These are phyloP conservation scores for Rhodotorula taiwanensis DNA, from an alignment of 768 basidiomycete species.

Conservation along the genomic window DNA sequence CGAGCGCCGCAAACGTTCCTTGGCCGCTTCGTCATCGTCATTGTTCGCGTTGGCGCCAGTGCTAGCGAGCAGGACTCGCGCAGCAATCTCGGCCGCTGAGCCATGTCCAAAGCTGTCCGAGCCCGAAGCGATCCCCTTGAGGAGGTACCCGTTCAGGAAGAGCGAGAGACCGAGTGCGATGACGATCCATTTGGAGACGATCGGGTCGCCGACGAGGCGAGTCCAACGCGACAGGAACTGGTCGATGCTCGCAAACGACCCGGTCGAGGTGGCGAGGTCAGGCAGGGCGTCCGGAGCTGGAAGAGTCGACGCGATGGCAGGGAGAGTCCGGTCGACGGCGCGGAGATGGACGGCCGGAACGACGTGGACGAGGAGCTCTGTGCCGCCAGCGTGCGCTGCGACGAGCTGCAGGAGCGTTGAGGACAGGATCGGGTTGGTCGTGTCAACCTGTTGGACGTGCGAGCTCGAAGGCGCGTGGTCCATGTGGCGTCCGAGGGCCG, in stretches of 20 bases:
- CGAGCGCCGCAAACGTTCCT: conserved; percentile 17
- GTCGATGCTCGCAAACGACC: conserved; percentile 51
- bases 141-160: conserved; percentile 81
- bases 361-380: conserved; percentile 54
- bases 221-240: conserved; percentile 88
- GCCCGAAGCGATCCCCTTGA: conserved; percentile 57
- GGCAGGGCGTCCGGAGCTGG: conserved; percentile 7
- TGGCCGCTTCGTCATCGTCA: conserved; percentile 26
- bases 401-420: conserved; percentile 58
- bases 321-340: conserved; percentile 46
- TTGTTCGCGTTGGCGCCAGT: conserved; percentile 28
- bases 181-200: conserved; percentile 91
- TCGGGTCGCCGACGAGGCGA: conserved; percentile 81
- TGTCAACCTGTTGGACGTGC: conserved; percentile 57
- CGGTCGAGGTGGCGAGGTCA: conserved; percentile 35
- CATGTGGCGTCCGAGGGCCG: conserved; percentile 52
- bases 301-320: background rate
- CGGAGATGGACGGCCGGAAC: conserved; percentile 57
- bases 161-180: conserved; percentile 76
- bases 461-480: conserved; percentile 42
- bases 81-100: conserved; percentile 47
- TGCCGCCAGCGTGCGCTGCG: conserved; percentile 42
- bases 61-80: conserved; percentile 45
- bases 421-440: conserved; percentile 57
- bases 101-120: conserved; percentile 46